These are phyloP conservation scores for Micractinium sp. DNA, from an alignment of 139 green algal genomes.

Conservation along the genomic window DNA sequence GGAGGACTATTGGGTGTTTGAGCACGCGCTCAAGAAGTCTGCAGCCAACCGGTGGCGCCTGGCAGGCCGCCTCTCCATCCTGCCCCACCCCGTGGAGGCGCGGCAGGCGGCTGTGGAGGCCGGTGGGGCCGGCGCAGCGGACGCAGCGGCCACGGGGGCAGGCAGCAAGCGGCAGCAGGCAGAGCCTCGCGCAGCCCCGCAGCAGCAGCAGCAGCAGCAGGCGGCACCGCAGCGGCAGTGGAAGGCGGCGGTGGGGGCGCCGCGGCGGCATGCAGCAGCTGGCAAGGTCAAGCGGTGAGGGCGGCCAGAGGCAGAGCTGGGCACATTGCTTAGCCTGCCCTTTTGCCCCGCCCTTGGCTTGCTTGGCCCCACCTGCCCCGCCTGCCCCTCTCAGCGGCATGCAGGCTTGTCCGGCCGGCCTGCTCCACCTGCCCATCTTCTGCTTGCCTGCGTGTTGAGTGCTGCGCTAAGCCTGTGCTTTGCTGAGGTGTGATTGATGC, in stretches of 20 bases:
- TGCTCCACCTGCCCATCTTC: too few relatives aligned
- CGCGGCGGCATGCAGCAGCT: neutral
- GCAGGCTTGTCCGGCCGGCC: too few relatives aligned
- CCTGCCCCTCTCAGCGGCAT: too few relatives aligned
- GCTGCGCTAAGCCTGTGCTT: too few relatives aligned
- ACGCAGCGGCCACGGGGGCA: neutral
- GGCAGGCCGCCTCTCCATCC: slow-evolving; percentile 34
- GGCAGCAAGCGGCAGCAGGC: slow-evolving; percentile 4
- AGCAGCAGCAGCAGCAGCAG: slow-evolving; percentile 19
- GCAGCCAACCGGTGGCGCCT: slow-evolving; percentile 40
- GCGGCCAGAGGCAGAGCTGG: neutral
- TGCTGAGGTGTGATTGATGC: too few relatives aligned
- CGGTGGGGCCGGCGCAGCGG: neutral
- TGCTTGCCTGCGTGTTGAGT: too few relatives aligned
- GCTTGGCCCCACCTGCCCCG: too few relatives aligned
- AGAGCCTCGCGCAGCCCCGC: neutral
- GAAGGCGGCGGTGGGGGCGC: neutral
- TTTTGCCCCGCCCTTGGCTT: neutral
- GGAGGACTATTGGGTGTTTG: slow-evolving; percentile 63
- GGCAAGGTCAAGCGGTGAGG: neutral
- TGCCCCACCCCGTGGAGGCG: neutral
- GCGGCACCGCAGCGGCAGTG: neutral
- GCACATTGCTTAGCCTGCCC: too few relatives aligned
- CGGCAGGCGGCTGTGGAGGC: neutral
- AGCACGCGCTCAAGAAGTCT: slow-evolving; percentile 42